Percentiles rank a stretch among this genome's conserved stretches.
phyloP scores from a whole-genome alignment of 306 rosid species.

The Quercus parvula region DNA sequence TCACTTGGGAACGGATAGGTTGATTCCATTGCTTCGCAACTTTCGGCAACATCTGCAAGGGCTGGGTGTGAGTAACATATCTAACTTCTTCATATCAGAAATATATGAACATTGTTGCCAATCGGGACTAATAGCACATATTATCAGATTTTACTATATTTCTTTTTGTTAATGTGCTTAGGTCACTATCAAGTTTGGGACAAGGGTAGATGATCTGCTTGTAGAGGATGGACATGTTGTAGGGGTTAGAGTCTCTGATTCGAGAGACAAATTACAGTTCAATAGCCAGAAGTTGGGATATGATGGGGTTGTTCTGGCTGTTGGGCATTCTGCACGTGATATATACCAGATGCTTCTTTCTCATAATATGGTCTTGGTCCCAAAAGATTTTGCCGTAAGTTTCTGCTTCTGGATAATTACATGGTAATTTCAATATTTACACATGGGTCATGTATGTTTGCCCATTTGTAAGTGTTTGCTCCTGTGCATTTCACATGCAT shows the following conservation, averaged over 20 bases:
- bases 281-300: slow-evolving; percentile 57
- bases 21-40: slow-evolving; percentile 92
- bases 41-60: slow-evolving; percentile 74
- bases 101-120: not conserved
- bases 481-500: slow-evolving; percentile 7
- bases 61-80: slow-evolving; percentile 72
- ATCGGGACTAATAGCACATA: slow-evolving; percentile 18
- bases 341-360: slow-evolving; percentile 75
- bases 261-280: slow-evolving; percentile 46
- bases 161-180: slow-evolving; percentile 26
- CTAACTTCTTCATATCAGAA: slow-evolving; percentile 17
- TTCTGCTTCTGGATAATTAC: slow-evolving; percentile 20
- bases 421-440: not conserved
- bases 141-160: slow-evolving; percentile 16
- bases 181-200: slow-evolving; percentile 90
- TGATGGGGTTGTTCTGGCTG: slow-evolving; percentile 88
- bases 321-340: slow-evolving; percentile 99
- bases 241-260: slow-evolving; percentile 74
- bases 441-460: not conserved
- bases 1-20: slow-evolving; percentile 91
- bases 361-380: slow-evolving; percentile 69
- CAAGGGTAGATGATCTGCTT: slow-evolving; percentile 81
- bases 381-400: slow-evolving; percentile 93
- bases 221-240: slow-evolving; percentile 51
- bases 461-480: not conserved